Evolutionary conservation across 176 grass and related monocot genomes (phyloP).

Genomic region (Canna indica): DNA sequence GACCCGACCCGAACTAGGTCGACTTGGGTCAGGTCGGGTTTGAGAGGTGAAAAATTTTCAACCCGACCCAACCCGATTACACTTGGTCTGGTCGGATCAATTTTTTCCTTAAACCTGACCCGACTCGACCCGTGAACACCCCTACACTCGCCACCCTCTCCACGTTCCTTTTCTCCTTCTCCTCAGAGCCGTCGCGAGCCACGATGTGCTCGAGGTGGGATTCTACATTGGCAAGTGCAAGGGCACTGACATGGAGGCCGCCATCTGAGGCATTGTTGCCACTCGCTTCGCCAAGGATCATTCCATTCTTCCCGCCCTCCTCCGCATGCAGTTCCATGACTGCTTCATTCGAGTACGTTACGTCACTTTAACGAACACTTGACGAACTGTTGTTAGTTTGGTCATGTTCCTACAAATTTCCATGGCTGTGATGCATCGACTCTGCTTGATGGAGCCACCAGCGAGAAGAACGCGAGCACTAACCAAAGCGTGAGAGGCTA

Average conservation of each 20-base stretch:
- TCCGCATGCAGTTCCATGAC: conserved; percentile 82
- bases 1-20: too few relatives aligned
- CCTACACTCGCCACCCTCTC: neutral
- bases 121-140: too few relatives aligned
- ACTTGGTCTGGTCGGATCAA: too few relatives aligned
- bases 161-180: conserved; percentile 14
- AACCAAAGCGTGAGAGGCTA: conserved; percentile 60
- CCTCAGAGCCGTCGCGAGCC: conserved; percentile 9
- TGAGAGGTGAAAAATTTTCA: too few relatives aligned
- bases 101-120: too few relatives aligned
- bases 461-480: conserved; percentile 63
- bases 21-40: too few relatives aligned
- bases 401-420: neutral
- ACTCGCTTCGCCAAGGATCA: conserved; percentile 36
- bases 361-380: neutral
- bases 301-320: conserved; percentile 55
- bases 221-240: conserved; percentile 66
- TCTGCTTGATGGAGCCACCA: conserved; percentile 39
- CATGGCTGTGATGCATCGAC: conserved; percentile 83
- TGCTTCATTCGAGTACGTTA: conserved; percentile 37
- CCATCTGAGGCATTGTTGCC: conserved; percentile 41
- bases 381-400: too few relatives aligned
- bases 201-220: conserved; percentile 28
- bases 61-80: too few relatives aligned
- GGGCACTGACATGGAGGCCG: conserved; percentile 48